phyloP scores from a whole-genome alignment of 768 basidiomycete species.

The Crucibulum laeve region DNA sequence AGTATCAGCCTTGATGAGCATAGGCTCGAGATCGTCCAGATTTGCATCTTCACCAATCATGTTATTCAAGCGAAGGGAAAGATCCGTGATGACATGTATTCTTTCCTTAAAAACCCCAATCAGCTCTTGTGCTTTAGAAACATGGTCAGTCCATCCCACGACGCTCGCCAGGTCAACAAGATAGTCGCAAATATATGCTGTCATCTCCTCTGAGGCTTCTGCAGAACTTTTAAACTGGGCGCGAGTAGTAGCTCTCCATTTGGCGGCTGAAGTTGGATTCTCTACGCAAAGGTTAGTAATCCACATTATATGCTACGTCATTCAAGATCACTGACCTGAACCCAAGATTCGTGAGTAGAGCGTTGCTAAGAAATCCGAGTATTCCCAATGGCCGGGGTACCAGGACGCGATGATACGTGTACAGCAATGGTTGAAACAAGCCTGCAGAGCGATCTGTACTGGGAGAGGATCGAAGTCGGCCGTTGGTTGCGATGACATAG shows the following conservation, averaged over 20 bases:
- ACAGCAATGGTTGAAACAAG: slow-evolving; percentile 32
- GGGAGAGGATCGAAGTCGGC: slow-evolving; percentile 26
- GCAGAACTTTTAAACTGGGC: slow-evolving; percentile 13
- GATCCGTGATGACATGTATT: slow-evolving; percentile 21
- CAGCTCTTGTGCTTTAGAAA: slow-evolving; percentile 8
- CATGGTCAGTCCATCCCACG: slow-evolving; percentile 22
- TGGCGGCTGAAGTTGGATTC: slow-evolving; percentile 12
- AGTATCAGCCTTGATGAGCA: not conserved
- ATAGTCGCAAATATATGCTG: slow-evolving; percentile 15
- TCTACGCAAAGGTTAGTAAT: slow-evolving; percentile 5
- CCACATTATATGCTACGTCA: not conserved
- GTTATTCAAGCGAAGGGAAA: slow-evolving; percentile 26
- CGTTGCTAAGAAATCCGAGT: slow-evolving; percentile 30
- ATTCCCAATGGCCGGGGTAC: slow-evolving; percentile 39
- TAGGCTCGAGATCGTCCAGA: slow-evolving; percentile 14
- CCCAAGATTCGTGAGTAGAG: slow-evolving; percentile 32
- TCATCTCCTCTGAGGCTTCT: slow-evolving; percentile 15
- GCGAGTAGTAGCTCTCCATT: slow-evolving; percentile 23
- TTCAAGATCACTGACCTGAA: slow-evolving; percentile 20
- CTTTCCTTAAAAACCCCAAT: slow-evolving; percentile 13
- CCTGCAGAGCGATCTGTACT: slow-evolving; percentile 35
- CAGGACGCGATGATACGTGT: slow-evolving; percentile 35
- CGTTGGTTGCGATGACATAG: slow-evolving; percentile 14
- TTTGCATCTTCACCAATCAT: slow-evolving; percentile 15
- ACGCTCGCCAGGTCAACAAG: slow-evolving; percentile 19